Evolutionary conservation across 805 yeast species (phyloP).

Genomic region (Nakazawaea ambrosiae): DNA sequence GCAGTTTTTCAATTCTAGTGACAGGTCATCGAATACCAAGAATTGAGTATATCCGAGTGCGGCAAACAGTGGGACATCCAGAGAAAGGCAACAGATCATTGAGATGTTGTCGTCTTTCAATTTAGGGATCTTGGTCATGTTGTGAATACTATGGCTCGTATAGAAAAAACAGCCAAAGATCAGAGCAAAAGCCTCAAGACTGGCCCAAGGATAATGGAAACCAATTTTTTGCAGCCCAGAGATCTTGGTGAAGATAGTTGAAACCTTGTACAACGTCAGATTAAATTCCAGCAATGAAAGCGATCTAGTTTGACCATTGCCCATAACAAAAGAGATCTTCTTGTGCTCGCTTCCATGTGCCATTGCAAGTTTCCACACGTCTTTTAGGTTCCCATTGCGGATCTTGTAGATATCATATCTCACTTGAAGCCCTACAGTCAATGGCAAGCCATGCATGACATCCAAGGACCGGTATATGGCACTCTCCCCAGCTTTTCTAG

Average conservation of each 20-base stretch:
- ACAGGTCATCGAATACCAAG: constrained; percentile 19
- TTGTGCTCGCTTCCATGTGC: constrained; percentile 6
- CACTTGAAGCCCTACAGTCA: constrained; percentile 63
- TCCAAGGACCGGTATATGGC: constrained; percentile 72
- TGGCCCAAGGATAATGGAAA: constrained; percentile 15
- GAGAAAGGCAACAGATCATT: constrained; percentile 18
- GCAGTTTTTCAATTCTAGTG: not conserved
- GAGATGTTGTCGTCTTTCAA: constrained; percentile 19
- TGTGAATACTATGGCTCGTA: constrained; percentile 4
- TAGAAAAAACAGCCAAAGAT: constrained; percentile 22
- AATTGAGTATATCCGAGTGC: constrained; percentile 18
- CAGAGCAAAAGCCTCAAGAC: constrained; percentile 16
- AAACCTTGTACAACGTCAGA: not conserved
- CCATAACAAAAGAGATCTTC: not conserved
- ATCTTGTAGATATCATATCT: constrained; percentile 50
- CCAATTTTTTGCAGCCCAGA: constrained; percentile 15
- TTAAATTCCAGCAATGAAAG: not conserved
- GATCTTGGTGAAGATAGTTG: not conserved
- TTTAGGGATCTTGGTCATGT: constrained; percentile 9
- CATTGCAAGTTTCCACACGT: constrained; percentile 56
- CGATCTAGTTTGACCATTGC: not conserved
- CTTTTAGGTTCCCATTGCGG: constrained; percentile 71
- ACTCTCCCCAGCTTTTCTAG: constrained; percentile 61
- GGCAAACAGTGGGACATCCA: constrained; percentile 9
- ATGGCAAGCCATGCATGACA: constrained; percentile 63